Conservation (phyloP, 2,329 filamentous ascomycete genomes). For the Teratosphaeria nubilosa region DNA sequence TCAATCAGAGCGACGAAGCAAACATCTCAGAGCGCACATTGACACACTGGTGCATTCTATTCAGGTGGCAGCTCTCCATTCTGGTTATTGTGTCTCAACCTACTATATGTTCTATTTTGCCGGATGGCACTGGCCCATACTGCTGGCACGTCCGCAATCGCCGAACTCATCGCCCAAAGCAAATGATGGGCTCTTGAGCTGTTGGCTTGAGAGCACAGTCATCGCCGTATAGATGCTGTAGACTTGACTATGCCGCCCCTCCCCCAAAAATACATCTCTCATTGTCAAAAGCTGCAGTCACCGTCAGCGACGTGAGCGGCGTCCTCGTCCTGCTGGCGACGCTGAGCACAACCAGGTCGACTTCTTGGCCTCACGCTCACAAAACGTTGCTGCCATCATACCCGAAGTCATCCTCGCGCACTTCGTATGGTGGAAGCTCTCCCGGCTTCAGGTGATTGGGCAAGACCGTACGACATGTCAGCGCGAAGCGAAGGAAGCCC, state of each 20-base stretch:
- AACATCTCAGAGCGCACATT: neutral
- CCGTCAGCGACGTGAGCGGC: no score
- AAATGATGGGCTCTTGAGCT: no score
- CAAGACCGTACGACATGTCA: constrained; percentile 47
- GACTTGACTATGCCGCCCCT: no score
- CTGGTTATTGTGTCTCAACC: neutral
- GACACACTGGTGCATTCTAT: neutral
- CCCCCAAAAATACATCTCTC: no score
- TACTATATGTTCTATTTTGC: neutral
- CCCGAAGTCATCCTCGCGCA: constrained; percentile 23
- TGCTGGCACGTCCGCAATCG: no score
- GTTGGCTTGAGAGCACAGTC: no score
- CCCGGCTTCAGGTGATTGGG: constrained; percentile 31
- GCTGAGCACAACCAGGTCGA: no score
- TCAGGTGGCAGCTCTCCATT: neutral
- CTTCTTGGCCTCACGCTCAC: neutral
- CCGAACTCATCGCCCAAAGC: no score
- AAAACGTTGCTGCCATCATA: constrained; percentile 26
- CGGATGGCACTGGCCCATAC: neutral
- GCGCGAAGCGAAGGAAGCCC: constrained; percentile 45
- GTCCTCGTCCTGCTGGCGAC: neutral
- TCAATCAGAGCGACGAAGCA: neutral
- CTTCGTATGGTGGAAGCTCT: constrained; percentile 30
- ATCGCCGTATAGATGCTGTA: no score
- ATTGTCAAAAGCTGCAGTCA: no score